These are phyloP conservation scores for Eucalyptus decipiens DNA, from an alignment of 345 rosid genomes.

Conservation along the genomic window DNA sequence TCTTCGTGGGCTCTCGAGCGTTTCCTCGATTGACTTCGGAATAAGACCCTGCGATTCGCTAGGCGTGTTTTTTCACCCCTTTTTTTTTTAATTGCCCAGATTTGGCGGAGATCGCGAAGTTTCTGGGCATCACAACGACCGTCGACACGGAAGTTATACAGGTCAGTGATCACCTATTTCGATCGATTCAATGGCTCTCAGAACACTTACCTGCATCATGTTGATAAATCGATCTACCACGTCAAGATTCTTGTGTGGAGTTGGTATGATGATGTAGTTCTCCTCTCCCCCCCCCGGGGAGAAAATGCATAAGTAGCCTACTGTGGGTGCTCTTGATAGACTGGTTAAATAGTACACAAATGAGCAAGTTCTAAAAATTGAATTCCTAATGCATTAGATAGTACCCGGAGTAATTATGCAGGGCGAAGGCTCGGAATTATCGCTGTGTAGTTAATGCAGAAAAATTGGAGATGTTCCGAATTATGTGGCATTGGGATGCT, in stretches of 20 bases:
- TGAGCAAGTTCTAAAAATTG: background rate
- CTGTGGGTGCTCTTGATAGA: background rate
- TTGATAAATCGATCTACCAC: background rate
- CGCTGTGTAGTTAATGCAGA: background rate
- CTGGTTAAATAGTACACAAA: background rate
- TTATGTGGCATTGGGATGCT: background rate
- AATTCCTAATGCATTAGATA: background rate
- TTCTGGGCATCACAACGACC: slow-evolving; percentile 69
- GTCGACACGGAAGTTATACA: slow-evolving; percentile 88
- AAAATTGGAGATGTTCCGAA: background rate
- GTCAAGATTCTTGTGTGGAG: background rate
- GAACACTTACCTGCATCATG: background rate
- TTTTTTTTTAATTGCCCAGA: slow-evolving; percentile 14
- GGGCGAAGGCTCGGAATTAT: background rate
- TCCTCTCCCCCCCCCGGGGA: fast-evolving
- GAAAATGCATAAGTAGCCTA: background rate
- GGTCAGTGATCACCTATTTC: slow-evolving; percentile 7
- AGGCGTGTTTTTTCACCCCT: background rate
- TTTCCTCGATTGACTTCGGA: background rate
- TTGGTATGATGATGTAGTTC: background rate
- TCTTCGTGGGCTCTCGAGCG: background rate
- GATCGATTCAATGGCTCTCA: background rate
- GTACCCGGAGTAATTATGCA: background rate
- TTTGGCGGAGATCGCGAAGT: slow-evolving; percentile 94
- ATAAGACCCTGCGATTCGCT: background rate